Evolutionary conservation across 768 basidiomycete species (phyloP), one percentile per base, ranked within the genome.

Genomic region (Xerocomus brunneocitrinus): DNA sequence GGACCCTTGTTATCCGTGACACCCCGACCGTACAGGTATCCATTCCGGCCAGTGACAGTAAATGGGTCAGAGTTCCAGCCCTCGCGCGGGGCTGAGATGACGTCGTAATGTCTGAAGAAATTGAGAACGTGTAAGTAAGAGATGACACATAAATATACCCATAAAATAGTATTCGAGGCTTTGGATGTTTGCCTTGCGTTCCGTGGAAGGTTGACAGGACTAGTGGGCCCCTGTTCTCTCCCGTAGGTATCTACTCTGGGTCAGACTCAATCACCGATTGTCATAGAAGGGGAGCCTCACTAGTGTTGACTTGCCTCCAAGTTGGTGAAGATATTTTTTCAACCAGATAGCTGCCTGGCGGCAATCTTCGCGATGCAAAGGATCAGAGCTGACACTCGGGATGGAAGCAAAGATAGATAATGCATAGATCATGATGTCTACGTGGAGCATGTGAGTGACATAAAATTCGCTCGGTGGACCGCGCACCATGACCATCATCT

Each of bases 1-100:
- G 97, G 97, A 0, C 95, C 97, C 65, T 99, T 98, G 74, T 99
- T 85, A 62, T 99, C 97, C 1, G 91, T 89, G 2, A 90, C 87
- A 4, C 97, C 92, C 42, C 90, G 83, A 22, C 95, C 95, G 62
- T 93, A 94, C 0, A 95, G 73, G 63, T 89, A 94, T 0, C 93
- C 94, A 61, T 98, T 93, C 10, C 83, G 79, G 3, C 93, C 93
- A 0, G 80, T 80, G 56, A 98, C 71, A 7, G 73, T 76, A 72
- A 92, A 99, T 0, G 97, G 95, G 54, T 92, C 84, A 2, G 87
- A 84, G 22, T 77, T 71, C 95, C 95, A 98, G 12, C 85, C 82
- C 6, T 80, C 74, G 9, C 74, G 69, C 0, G 82, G 83, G 0
- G 94, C 93, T 0, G 87, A 76, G 45, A 98, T 91, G n/a, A 98